phyloP scores from a whole-genome alignment of 2,329 filamentous ascomycete genomes.

The Scedosporium apiospermum region DNA sequence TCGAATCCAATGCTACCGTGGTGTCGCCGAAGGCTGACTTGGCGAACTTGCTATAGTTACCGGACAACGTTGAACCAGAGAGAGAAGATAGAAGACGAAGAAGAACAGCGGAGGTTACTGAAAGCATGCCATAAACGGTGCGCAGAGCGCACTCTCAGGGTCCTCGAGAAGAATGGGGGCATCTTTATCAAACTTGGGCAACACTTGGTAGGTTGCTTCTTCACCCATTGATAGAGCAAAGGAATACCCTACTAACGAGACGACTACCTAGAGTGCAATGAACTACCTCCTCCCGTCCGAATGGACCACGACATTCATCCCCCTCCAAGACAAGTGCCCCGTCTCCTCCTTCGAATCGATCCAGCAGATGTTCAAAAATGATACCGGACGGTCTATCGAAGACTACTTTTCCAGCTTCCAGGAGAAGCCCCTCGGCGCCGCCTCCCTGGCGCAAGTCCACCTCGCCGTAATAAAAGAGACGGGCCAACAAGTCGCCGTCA shows the following conservation, averaged over 20 bases:
- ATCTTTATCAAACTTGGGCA: constrained; percentile 98
- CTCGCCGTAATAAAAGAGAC: constrained; percentile 73
- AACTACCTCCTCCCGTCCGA: constrained; percentile 85
- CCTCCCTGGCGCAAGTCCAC: constrained; percentile 91
- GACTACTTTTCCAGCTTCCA: constrained; percentile 85
- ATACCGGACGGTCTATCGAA: constrained; percentile 69
- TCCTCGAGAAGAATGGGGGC: constrained; percentile 90
- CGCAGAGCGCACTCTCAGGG: constrained; percentile 74
- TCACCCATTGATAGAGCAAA: background rate
- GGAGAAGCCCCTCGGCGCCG: constrained; percentile 73
- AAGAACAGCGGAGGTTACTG: constrained; percentile 58
- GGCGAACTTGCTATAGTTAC: constrained; percentile 51
- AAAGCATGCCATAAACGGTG: constrained; percentile 87
- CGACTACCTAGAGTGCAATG: constrained; percentile 63
- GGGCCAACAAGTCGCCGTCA: constrained; percentile 84
- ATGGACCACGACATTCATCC: constrained; percentile 94
- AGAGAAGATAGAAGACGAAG: constrained; percentile 50
- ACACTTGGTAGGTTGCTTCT: constrained; percentile 53
- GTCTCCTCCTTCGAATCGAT: constrained; percentile 85
- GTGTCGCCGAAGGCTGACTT: background rate
- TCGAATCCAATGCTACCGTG: background rate
- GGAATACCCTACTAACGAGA: constrained; percentile 15
- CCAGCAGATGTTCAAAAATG: constrained; percentile 71
- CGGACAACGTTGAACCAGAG: constrained; percentile 69
- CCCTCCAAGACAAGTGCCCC: constrained; percentile 90